A percentile compares a stretch with the other conserved stretches of the same genome.
These are phyloP conservation scores for Claviceps sp. DNA, from an alignment of 2,329 filamentous ascomycete genomes.

Conservation along the genomic window DNA sequence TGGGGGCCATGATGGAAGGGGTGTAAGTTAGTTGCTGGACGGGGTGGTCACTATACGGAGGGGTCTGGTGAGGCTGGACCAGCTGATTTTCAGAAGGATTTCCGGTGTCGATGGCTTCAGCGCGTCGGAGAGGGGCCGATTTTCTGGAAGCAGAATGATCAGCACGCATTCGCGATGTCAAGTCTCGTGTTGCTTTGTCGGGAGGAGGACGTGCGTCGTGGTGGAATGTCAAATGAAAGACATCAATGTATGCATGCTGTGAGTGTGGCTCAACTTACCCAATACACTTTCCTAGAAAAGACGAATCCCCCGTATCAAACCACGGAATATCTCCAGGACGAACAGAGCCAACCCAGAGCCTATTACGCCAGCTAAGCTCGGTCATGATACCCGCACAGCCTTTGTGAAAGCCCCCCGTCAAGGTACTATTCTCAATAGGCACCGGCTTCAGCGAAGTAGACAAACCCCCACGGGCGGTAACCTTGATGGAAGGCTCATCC, in stretches of 20 bases:
- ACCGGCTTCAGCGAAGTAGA: slow-evolving; percentile 5
- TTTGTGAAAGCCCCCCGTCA: slow-evolving; percentile 10
- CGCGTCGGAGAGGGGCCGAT: too few relatives aligned
- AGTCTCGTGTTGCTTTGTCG: too few relatives aligned
- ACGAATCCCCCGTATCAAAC: slow-evolving; percentile 12
- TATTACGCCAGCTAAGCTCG: slow-evolving; percentile 16
- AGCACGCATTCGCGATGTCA: too few relatives aligned
- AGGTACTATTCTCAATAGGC: neutral
- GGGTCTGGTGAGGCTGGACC: too few relatives aligned
- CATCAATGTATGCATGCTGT: too few relatives aligned
- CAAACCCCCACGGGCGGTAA: slow-evolving; percentile 9
- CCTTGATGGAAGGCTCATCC: slow-evolving; percentile 17
- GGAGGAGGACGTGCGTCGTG: too few relatives aligned
- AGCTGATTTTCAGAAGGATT: too few relatives aligned
- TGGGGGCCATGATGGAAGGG: neutral
- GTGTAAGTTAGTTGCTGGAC: too few relatives aligned
- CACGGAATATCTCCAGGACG: slow-evolving; percentile 7
- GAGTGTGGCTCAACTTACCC: slow-evolving; percentile 7
- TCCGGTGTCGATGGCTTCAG: too few relatives aligned
- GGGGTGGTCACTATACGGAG: too few relatives aligned
- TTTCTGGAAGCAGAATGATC: too few relatives aligned
- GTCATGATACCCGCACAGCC: slow-evolving; percentile 15
- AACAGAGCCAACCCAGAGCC: slow-evolving; percentile 10
- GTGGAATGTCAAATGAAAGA: too few relatives aligned
- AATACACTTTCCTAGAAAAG: slow-evolving; percentile 11